Evolutionary conservation across 305 asterid genomes (phyloP).

Genomic region (Coffea humblotiana): DNA sequence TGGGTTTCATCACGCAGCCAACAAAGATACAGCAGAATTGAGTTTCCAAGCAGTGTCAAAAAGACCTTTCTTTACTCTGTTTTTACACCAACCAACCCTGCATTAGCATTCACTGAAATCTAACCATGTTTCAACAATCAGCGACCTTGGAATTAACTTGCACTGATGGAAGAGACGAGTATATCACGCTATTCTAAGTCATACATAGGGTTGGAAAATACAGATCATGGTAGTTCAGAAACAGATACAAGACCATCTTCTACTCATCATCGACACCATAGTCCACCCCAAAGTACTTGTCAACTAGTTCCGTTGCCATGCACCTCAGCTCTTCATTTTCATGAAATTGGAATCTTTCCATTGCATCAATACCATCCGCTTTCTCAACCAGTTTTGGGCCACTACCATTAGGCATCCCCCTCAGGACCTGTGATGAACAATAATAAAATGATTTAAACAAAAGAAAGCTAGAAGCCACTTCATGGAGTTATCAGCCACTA

Average conservation of each 20-base stretch:
- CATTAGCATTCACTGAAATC: neutral
- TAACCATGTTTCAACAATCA: neutral
- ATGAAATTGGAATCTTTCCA: constrained; percentile 93
- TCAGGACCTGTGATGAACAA: constrained; percentile 58
- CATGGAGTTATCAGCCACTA: neutral
- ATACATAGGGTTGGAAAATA: neutral
- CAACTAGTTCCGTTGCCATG: constrained; percentile 84
- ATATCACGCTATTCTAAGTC: neutral
- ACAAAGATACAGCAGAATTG: neutral
- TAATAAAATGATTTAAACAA: constrained; percentile 1
- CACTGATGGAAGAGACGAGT: neutral
- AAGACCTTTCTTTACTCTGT: neutral
- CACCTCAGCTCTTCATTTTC: constrained; percentile 77
- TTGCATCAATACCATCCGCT: constrained; percentile 92
- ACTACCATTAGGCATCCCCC: constrained; percentile 82
- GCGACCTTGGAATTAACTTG: neutral
- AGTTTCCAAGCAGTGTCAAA: neutral
- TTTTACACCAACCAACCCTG: neutral
- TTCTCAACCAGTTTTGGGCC: constrained; percentile 86
- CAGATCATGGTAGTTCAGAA: neutral
- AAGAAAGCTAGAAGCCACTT: neutral
- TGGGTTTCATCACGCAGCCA: neutral
- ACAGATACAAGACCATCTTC: neutral
- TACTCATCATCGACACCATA: constrained; percentile 62
- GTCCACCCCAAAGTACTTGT: constrained; percentile 79